Conservation (phyloP, 2,329 filamentous ascomycete species). For the Arthrobotrys sinensis region DNA sequence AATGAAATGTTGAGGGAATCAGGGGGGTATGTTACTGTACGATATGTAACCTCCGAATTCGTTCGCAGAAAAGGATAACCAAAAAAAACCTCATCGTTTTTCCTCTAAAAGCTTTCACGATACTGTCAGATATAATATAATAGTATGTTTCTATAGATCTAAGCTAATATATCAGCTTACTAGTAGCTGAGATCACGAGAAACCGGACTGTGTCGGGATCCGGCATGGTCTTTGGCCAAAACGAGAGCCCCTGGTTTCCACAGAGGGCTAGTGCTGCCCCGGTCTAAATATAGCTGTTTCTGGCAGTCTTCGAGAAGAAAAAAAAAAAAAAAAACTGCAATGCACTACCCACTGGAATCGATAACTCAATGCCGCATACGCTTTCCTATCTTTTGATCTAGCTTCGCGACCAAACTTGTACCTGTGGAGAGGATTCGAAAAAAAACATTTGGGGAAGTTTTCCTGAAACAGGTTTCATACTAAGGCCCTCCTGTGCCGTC, state of each 20-base stretch:
- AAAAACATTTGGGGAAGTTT: conserved; percentile 13
- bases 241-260: conserved; percentile 10
- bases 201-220: too few relatives aligned
- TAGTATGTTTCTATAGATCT: too few relatives aligned
- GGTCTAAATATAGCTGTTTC: conserved; percentile 55
- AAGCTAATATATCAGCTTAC: too few relatives aligned
- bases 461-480: conserved; percentile 57
- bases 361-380: conserved; percentile 2
- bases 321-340: background rate
- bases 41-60: too few relatives aligned
- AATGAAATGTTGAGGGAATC: too few relatives aligned
- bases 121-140: too few relatives aligned
- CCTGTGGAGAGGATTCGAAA: background rate
- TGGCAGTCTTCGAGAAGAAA: conserved; percentile 56
- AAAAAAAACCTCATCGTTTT: too few relatives aligned
- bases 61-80: too few relatives aligned
- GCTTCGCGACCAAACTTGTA: background rate
- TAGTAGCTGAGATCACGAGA: too few relatives aligned
- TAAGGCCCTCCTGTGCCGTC: conserved; percentile 11
- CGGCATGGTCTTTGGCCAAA: conserved; percentile 10
- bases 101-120: too few relatives aligned
- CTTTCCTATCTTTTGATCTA: background rate
- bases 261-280: background rate
- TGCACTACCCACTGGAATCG: background rate
- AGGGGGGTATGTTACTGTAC: too few relatives aligned